These are phyloP conservation scores for Furculomyces boomerangus DNA, from an alignment of 371 early-diverging fungal species.

Conservation along the genomic window DNA sequence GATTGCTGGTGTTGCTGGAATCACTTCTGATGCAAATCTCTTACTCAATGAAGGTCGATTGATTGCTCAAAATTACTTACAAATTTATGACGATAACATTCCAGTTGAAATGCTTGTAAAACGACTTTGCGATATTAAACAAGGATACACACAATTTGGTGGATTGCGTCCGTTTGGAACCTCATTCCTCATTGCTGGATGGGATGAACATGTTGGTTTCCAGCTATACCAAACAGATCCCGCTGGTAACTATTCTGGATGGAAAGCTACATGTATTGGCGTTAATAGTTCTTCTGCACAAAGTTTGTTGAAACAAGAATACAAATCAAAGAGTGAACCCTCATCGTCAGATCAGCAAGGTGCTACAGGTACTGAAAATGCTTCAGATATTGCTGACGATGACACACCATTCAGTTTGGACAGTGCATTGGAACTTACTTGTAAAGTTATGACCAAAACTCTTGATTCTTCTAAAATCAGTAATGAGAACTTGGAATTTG, in stretches of 20 bases:
- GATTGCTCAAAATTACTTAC: slow-evolving; percentile 78
- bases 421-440: slow-evolving; percentile 71
- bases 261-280: slow-evolving; percentile 98
- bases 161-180: slow-evolving; percentile 98
- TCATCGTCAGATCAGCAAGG: too few relatives aligned
- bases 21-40: slow-evolving; percentile 95
- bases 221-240: slow-evolving; percentile 98
- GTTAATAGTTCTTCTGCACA: slow-evolving; percentile 83
- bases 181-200: slow-evolving; percentile 94
- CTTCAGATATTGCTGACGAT: too few relatives aligned
- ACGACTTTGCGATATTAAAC: slow-evolving; percentile 88
- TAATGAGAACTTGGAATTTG: slow-evolving; percentile 80
- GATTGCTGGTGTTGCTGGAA: slow-evolving; percentile 94
- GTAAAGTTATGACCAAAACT: slow-evolving; percentile 88
- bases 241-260: slow-evolving; percentile 95
- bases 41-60: slow-evolving; percentile 81
- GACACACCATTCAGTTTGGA: slow-evolving; percentile 43
- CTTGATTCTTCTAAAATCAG: slow-evolving; percentile 82
- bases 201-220: slow-evolving; percentile 78
- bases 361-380: too few relatives aligned
- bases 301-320: slow-evolving; percentile 85
- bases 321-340: too few relatives aligned
- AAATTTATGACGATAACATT: slow-evolving; percentile 73
- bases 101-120: slow-evolving; percentile 91
- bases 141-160: slow-evolving; percentile 97